Evolutionary conservation across 805 yeast species (phyloP).

Genomic region (Yamadazyma insecticola): DNA sequence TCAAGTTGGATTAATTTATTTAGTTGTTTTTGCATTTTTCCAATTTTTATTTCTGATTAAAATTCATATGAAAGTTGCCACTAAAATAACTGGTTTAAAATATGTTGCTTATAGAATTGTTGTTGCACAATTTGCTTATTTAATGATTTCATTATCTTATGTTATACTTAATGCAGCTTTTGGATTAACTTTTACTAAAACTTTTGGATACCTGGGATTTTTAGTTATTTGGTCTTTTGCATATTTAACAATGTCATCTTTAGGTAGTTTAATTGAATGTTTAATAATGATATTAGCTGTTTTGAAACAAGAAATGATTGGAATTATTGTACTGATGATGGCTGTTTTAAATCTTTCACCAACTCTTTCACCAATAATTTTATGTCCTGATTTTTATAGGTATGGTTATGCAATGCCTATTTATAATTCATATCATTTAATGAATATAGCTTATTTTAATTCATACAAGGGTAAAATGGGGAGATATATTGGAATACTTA

Average conservation of each 20-base stretch:
- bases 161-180: constrained; percentile 27
- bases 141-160: constrained; percentile 22
- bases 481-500: constrained; percentile 24
- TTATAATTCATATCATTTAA: constrained; percentile 21
- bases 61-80: constrained; percentile 23
- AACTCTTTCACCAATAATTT: constrained; percentile 22
- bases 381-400: constrained; percentile 23
- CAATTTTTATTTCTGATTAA: constrained; percentile 24
- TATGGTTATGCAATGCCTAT: constrained; percentile 29
- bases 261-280: constrained; percentile 27
- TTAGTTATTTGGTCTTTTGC: constrained; percentile 29
- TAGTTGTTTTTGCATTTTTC: constrained; percentile 30
- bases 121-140: constrained; percentile 24
- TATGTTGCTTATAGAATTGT: constrained; percentile 20
- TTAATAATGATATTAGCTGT: constrained; percentile 19
- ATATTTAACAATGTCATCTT: constrained; percentile 24
- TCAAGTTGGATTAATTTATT: constrained; percentile 28
- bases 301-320: constrained; percentile 23
- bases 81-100: constrained; percentile 20
- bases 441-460: constrained; percentile 28
- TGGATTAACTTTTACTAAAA: constrained; percentile 13
- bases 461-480: constrained; percentile 33
- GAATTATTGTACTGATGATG: constrained; percentile 21
- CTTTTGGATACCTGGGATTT: constrained; percentile 30
- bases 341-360: constrained; percentile 29